Base-by-base conservation (phyloP, 2,329 filamentous ascomycete species). In the Ophiocordyceps sinensis region DNA sequence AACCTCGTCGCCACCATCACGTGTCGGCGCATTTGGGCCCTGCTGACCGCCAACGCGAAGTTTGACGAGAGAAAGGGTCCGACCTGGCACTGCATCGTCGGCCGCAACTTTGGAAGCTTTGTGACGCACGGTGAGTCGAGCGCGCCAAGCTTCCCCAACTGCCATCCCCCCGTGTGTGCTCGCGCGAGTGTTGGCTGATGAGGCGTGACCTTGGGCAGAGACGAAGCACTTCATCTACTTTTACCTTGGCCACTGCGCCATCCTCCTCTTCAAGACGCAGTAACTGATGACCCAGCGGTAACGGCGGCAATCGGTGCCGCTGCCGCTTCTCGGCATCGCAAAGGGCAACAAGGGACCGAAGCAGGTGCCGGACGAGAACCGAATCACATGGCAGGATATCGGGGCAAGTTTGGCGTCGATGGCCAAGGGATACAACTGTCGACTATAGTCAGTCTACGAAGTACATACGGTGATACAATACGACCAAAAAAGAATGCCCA, bases 171-270 rank as follows among this genome's bases (percentile, higher is more conserved):
- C 14, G n/a, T 36, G 6, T 36, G n/a, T 13, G 13, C 5, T 8
- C n/a, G n/a, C n/a, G n/a, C 19, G 23, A 12, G 13, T 7, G 23
- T 21, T 13, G 15, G 19, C 43, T 43, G 7, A 41, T 40, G 15
- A 13, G 32, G 9, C n/a, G n/a, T 13, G 31, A 17, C 23, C 21
- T 14, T 30, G 10, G 38, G 31, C 67, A 95, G 91, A 96, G 65
- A 96, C 91, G 26, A 96, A 96, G 70, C 91, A 98, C 66, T 98
- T 98, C 71, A 95, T 98, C 62, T 98, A 98, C 71, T 98, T 98
- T 71, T 98, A 98, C 70, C 82, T 98, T 45, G 91, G 91, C 41
- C 91, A 96, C 72, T 95, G 87, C 64, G 91, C 91, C 45, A 96
- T 98, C 59, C 75, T 98, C 43, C 79, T 98, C 41, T 98, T 96